These are phyloP conservation scores for Capillidium heterosporum DNA, from an alignment of 371 early-diverging fungal species.

Conservation along the genomic window DNA sequence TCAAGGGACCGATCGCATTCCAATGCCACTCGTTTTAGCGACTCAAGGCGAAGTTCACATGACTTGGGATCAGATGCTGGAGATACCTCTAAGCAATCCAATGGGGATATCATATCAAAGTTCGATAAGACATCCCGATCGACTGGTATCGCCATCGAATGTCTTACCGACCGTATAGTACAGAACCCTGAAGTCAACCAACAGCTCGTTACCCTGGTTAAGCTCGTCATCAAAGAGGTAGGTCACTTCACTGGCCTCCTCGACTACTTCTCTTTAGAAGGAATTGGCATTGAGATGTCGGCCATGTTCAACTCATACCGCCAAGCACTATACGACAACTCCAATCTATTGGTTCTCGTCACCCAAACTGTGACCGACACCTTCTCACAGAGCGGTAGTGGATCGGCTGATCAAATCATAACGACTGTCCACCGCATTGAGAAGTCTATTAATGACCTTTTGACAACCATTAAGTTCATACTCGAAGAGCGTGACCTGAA, in stretches of 20 bases:
- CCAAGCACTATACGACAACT: not conserved
- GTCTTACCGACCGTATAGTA: not conserved
- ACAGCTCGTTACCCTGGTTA: constrained; percentile 1
- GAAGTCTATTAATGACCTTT: constrained; percentile 16
- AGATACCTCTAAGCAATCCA: not conserved
- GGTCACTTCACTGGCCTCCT: not conserved
- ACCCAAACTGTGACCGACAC: not conserved
- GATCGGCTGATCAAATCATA: not conserved
- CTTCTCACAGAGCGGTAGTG: not conserved
- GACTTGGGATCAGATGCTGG: not conserved
- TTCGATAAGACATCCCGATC: not conserved
- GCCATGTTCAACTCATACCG: not conserved
- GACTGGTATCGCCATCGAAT: constrained; percentile 1
- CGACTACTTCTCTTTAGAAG: not conserved
- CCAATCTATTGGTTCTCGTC: not conserved
- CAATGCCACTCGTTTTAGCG: not conserved
- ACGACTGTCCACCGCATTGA: constrained; percentile 12
- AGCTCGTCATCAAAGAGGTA: not conserved
- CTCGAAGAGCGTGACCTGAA: constrained; percentile 18
- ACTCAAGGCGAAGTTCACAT: not conserved
- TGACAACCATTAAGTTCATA: constrained; percentile 13
- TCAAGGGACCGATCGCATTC: not conserved
- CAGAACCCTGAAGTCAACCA: not conserved
- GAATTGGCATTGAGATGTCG: not conserved
- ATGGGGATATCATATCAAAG: not conserved